Conservation (phyloP, 1,284 basidiomycete species). For the Trichosporon sp. region DNA sequence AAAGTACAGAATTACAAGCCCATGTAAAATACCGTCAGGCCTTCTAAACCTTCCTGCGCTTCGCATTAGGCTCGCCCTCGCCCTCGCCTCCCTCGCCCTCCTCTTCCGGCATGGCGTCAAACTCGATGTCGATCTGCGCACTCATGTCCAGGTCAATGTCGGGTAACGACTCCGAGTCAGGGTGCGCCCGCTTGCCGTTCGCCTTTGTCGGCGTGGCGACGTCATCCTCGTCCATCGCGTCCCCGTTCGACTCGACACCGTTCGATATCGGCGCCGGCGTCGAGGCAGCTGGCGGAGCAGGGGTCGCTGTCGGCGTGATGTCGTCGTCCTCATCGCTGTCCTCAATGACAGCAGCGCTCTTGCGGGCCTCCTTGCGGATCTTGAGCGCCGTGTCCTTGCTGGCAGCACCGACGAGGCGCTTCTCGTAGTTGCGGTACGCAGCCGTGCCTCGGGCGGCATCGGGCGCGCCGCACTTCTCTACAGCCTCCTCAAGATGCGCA, state of each 20-base stretch:
- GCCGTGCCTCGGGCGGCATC: conserved; percentile 78
- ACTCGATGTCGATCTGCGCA: conserved; percentile 36
- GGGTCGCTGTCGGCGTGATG: conserved; percentile 1
- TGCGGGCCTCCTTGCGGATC: conserved; percentile 56
- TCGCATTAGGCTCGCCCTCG: conserved; percentile 10
- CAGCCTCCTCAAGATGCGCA: conserved; percentile 73
- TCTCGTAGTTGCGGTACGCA: conserved; percentile 81
- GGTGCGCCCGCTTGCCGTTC: conserved; percentile 14
- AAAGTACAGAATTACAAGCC: conserved; percentile 5
- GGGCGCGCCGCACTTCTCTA: conserved; percentile 72
- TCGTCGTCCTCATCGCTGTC: conserved; percentile 49
- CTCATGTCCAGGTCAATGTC: conserved; percentile 21
- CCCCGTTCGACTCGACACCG: conserved; percentile 23
- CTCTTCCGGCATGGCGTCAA: conserved; percentile 27
- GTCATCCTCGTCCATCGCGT: conserved; percentile 24
- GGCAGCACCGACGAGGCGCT: conserved; percentile 61
- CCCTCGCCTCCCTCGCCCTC: background rate
- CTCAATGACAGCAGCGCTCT: conserved; percentile 57
- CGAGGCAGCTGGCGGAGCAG: background rate
- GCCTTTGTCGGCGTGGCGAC: conserved; percentile 23
- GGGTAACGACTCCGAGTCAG: conserved; percentile 15
- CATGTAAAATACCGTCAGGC: conserved; percentile 4
- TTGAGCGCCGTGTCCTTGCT: conserved; percentile 56
- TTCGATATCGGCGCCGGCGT: conserved; percentile 14
- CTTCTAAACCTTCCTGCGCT: conserved; percentile 17